Percentiles rank a stretch among this genome's conserved stretches.
These are phyloP conservation scores for Starmerella sp. DNA, from an alignment of 805 yeast genomes.

Conservation along the genomic window DNA sequence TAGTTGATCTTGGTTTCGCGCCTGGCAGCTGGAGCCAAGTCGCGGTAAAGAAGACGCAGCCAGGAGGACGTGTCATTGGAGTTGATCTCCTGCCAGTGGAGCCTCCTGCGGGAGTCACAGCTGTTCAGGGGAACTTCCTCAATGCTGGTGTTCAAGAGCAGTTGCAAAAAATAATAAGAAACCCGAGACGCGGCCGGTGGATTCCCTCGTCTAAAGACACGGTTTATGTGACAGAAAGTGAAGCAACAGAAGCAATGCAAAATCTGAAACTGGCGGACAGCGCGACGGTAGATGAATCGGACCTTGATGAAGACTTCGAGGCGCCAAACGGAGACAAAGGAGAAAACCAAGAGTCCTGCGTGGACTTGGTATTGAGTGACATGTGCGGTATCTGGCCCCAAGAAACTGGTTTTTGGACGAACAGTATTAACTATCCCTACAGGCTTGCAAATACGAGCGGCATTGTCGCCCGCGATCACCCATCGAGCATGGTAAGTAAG, in stretches of 20 bases:
- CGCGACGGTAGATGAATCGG: conserved; percentile 23
- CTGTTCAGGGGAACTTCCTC: conserved; percentile 81
- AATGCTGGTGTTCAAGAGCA: conserved; percentile 35
- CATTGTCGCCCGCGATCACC: conserved; percentile 66
- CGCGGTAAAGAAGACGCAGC: conserved; percentile 43
- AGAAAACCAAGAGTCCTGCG: conserved; percentile 24
- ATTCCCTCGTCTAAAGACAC: background rate
- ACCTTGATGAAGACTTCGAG: conserved; percentile 18
- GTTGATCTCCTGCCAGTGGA: conserved; percentile 68
- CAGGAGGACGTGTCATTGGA: conserved; percentile 54
- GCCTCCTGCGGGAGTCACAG: conserved; percentile 71
- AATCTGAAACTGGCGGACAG: background rate
- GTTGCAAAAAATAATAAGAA: conserved; percentile 23
- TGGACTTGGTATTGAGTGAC: conserved; percentile 66
- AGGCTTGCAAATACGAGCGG: conserved; percentile 96
- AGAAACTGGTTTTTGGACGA: conserved; percentile 40
- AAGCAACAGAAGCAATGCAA: background rate
- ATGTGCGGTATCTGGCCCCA: conserved; percentile 60
- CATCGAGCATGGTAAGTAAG: conserved; percentile 53
- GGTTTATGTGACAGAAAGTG: conserved; percentile 13
- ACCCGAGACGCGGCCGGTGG: conserved; percentile 24
- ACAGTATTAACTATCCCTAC: conserved; percentile 68
- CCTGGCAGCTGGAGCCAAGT: conserved; percentile 96
- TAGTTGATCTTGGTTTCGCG: conserved; percentile 79
- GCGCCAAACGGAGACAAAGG: background rate